Base-by-base conservation (phyloP, 2,329 filamentous ascomycete genomes). In the Diaporthe ilicicola region DNA sequence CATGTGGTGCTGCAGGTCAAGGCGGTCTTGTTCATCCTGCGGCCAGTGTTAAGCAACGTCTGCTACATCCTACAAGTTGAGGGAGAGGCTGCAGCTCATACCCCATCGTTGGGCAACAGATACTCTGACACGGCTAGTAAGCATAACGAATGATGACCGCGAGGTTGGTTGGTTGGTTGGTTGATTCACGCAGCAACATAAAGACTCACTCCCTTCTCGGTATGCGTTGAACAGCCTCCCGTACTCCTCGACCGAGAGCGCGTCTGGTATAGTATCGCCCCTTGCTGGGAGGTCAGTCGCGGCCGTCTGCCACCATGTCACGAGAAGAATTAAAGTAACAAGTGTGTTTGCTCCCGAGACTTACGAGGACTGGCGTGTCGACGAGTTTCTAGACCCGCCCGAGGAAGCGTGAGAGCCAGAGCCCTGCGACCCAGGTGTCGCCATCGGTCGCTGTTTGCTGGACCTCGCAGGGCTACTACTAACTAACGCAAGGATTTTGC, bases 1-100 rank as follows among this genome's bases (percentile, higher is more conserved):
- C 51, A 39, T 37, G 13, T 55, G 56, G 59, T 70, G 68, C 42
- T 70, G 68, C 32, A 70, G 37, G 34, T 70, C 67, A 27, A 69
- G 24, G 22, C 67, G 67, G n/a, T 69, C 67, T 69, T 69, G 67
- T 22, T 69, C 67, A 27, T 53, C 55, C 67, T 69, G 22, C 12
- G 9, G 13, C 29, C 10, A 4, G 6, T 37, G 46, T 66, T 27
- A 66, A n/a, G n/a, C n/a, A n/a, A n/a, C n/a, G n/a, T n/a, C n/a
- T n/a, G 62, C 48, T 3, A 13, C 29, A 13, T n/a, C 24, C 9
- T n/a, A 17, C 19, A 24, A 39, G 46, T 22, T 37, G 19, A 22
- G 24, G 39, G 7, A 4, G 27, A 27, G 29, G 46, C n/a, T 32
- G 27, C 27, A 6, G 9, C 42, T 19, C 66, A 22, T 53, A 69